phyloP scores from a whole-genome alignment of 1,284 basidiomycete genomes.

The Singerocomus rubriflavus region DNA sequence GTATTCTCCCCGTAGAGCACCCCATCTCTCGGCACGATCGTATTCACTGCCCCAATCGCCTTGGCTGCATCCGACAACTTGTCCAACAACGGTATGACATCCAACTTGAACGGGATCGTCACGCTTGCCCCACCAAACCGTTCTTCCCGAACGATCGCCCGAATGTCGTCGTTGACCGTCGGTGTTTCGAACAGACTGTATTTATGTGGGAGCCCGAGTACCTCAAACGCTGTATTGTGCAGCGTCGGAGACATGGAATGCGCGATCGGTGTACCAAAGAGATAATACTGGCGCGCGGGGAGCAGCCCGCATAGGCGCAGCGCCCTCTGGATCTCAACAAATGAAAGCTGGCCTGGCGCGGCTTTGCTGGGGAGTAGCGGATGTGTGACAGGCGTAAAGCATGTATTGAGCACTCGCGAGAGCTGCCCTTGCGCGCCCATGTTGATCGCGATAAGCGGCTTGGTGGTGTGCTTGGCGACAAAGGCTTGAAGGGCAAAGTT shows the following conservation, averaged over 20 bases:
- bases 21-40: constrained; percentile 62
- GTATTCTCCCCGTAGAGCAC: constrained; percentile 87
- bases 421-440: constrained; percentile 90
- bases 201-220: constrained; percentile 79
- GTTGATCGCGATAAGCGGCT: constrained; percentile 92
- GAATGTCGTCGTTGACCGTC: constrained; percentile 64
- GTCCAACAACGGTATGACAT: constrained; percentile 80
- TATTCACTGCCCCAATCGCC: constrained; percentile 91
- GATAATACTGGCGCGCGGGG: constrained; percentile 71
- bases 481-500: constrained; percentile 84
- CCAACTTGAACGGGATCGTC: constrained; percentile 92
- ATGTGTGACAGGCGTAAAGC: constrained; percentile 90
- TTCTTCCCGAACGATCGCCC: constrained; percentile 56
- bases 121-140: constrained; percentile 95
- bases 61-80: constrained; percentile 75
- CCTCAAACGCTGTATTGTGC: constrained; percentile 87
- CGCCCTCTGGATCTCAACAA: constrained; percentile 80
- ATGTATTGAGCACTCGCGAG: constrained; percentile 83
- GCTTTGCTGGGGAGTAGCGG: constrained; percentile 78
- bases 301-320: constrained; percentile 80
- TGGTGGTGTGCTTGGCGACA: constrained; percentile 49
- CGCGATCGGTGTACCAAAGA: constrained; percentile 88
- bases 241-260: constrained; percentile 91
- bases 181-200: constrained; percentile 81
- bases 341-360: constrained; percentile 91